Conservation (phyloP, 2,329 filamentous ascomycete genomes). For the Ceratocystis lukuohia region DNA sequence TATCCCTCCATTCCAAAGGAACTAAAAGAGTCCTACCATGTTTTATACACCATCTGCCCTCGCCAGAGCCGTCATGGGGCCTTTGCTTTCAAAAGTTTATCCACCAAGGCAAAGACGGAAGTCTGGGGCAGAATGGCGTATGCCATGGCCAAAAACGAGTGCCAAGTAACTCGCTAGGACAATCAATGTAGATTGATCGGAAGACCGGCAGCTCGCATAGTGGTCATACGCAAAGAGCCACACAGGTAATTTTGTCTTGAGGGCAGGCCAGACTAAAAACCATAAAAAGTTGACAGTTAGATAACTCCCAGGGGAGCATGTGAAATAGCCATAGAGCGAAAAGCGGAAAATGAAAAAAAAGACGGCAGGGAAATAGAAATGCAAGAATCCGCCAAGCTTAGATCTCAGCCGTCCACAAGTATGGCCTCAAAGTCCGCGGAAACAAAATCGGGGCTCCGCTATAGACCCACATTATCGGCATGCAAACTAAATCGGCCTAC, state of each 20-base stretch:
- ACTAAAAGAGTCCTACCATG: neutral
- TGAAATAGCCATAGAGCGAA: too few relatives aligned
- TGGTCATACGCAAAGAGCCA: too few relatives aligned
- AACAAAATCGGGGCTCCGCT: neutral
- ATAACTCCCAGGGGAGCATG: too few relatives aligned
- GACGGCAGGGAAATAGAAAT: neutral
- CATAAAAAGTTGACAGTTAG: too few relatives aligned
- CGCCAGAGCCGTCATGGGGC: neutral
- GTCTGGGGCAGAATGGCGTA: slow-evolving; percentile 7
- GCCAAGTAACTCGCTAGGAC: neutral
- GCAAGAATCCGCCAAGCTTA: neutral
- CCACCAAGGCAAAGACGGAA: slow-evolving; percentile 2
- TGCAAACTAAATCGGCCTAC: neutral
- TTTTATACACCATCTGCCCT: neutral
- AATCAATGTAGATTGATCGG: neutral
- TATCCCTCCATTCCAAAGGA: neutral
- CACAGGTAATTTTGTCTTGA: too few relatives aligned
- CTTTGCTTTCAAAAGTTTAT: neutral
- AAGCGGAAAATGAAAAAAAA: too few relatives aligned
- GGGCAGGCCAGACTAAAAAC: too few relatives aligned
- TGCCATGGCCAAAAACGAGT: neutral
- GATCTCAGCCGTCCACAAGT: neutral
- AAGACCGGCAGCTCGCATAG: too few relatives aligned
- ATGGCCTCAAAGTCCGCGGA: neutral
- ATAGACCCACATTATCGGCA: neutral